Base-by-base conservation (phyloP, 176 grass and related monocot species). In the Rhynchospora pubera region DNA sequence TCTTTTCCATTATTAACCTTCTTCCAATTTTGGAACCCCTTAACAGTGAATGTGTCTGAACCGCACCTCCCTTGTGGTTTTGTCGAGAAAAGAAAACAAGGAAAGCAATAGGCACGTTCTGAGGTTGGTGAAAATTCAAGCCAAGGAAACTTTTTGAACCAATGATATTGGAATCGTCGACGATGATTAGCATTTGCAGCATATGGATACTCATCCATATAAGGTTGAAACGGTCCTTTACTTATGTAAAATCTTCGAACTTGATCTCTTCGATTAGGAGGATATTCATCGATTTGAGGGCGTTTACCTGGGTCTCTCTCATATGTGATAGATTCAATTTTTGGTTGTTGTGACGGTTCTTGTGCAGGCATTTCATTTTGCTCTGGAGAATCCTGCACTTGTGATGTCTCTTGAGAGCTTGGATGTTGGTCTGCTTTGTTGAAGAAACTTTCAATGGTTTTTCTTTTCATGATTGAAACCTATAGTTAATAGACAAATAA, bases 1-100 rank as follows among this genome's bases (percentile, higher is more conserved):
- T 74, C 68, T 74, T 74, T 74, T 15, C 30, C 68, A 16, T 74
- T 26, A 74, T 74, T 43, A 46, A 74, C n/a, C 23, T 74, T 74
- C 59, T 16, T 74, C 68, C 68, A 74, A 7, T 18, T 15, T 44
- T 74, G 68, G 18, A 74, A 74, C 3, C 23, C 28, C 68, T 74
- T 74, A 9, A 74, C 43, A 1, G 68, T 74, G n/a, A 74, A 74
- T 74, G 68, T 44, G 24, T 74, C 71, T 77, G 71, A 77, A 30
- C 71, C 14, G 11, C 71, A 77, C 71, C 12, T 80, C 6, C 77
- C 55, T 43, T 32, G 32, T 57, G 52, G 22, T 21, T 80, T 80
- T 80, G 16, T 80, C n/a, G 77, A 1, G 44, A 80, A 80, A 16
- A 80, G 77, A 80, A 80, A 80, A 44, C 77, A 80, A 32, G 77